These are phyloP conservation scores for Nitzschia palea DNA, from an alignment of 108 stramenopile genomes.

Conservation along the genomic window DNA sequence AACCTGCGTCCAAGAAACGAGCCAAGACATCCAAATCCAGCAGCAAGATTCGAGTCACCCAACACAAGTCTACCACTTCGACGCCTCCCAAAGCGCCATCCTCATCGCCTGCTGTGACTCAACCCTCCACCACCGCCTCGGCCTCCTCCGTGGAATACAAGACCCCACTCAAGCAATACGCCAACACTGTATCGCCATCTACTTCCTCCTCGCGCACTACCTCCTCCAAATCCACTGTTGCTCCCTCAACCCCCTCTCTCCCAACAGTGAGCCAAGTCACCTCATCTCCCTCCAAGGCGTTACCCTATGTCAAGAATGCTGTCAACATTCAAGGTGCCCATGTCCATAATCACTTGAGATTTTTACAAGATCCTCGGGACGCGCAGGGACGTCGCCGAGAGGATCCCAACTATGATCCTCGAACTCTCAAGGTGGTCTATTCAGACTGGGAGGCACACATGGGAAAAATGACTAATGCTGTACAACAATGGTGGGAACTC, in stretches of 20 bases:
- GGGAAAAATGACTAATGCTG: conserved; percentile 82
- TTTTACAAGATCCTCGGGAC: conserved; percentile 75
- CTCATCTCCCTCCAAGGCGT: not conserved
- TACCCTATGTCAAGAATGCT: conserved; percentile 35
- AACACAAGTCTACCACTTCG: not conserved
- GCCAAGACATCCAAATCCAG: not conserved
- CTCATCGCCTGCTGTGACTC: not conserved
- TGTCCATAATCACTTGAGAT: conserved; percentile 86
- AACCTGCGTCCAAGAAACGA: conserved; percentile 8
- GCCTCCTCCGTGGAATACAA: not conserved
- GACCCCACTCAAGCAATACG: conserved; percentile 9
- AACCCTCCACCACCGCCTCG: conserved; percentile 6
- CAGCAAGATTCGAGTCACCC: conserved; percentile 7
- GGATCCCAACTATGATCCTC: conserved; percentile 86
- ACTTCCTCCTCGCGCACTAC: not conserved
- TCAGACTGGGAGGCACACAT: conserved; percentile 37
- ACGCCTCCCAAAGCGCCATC: not conserved
- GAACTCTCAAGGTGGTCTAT: conserved; percentile 77
- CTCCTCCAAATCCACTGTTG: not conserved
- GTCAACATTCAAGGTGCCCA: conserved; percentile 81
- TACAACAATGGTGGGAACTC: conserved; percentile 98
- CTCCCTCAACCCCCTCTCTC: not conserved
- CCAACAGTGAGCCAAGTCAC: not conserved
- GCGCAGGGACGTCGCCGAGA: conserved; percentile 42
- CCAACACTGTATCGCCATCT: conserved; percentile 22